Evolutionary conservation across 208 protist genomes (phyloP), one percentile per base, ranked within the genome.

Genomic region (Acanthamoeba royreba): DNA sequence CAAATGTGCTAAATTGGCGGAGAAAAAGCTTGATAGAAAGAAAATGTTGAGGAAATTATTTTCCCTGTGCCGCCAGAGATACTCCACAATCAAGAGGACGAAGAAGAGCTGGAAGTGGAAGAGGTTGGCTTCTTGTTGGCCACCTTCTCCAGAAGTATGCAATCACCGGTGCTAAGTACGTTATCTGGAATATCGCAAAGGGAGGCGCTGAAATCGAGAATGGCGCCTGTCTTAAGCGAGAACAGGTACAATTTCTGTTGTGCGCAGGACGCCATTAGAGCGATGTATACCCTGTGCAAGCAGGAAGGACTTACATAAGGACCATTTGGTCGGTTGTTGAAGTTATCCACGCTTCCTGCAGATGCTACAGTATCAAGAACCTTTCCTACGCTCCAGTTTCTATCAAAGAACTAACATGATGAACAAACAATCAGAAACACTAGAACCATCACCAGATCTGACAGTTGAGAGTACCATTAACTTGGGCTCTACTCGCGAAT

Each of bases 361-460:
- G 47, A 43, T 0, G 86, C 86, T 17, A 74, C 40, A 8, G 35
- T 47, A 33, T 92, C 86, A 28, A 92, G 86, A 17, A 74, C 86
- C 19, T 92, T 92, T 25, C 86, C 86, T 19, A 92, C 86, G 22
- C 38, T 38, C 53, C 55, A 72, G 7, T n/a, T 74, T 35, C 28
- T 92, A 35, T 92, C 55, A 35, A 92, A 92, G 86, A 92, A 92
- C 79, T 77, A 40, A n/a, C n/a, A n/a, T n/a, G n/a, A n/a, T n/a
- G n/a, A n/a, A n/a, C n/a, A n/a, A n/a, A n/a, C n/a, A n/a, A n/a
- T n/a, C n/a, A n/a, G n/a, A n/a, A n/a, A n/a, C n/a, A n/a, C n/a
- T n/a, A n/a, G n/a, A n/a, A n/a, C n/a, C n/a, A n/a, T n/a, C n/a
- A n/a, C 7, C 53, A 15, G 13, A 38, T 72, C 17, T 38, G 11